These are phyloP conservation scores for Heracleum sosnowskyi DNA, from an alignment of 129 eudicot species.

Conservation along the genomic window DNA sequence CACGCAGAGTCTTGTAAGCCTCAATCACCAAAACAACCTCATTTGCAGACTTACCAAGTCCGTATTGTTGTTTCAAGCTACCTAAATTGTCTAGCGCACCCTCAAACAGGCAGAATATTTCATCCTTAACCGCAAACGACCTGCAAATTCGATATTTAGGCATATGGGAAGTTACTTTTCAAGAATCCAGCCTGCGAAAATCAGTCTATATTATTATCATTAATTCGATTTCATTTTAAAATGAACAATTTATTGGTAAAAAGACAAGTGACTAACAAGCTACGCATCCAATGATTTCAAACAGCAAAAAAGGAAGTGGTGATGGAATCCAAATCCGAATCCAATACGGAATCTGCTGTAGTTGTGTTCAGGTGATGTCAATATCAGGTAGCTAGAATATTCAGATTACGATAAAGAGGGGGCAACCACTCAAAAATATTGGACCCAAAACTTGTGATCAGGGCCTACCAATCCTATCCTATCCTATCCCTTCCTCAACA, in stretches of 20 bases:
- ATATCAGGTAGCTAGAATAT: neutral
- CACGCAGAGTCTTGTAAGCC: slow-evolving; percentile 58
- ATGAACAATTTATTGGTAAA: neutral
- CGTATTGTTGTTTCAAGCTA: slow-evolving; percentile 60
- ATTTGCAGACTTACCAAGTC: slow-evolving; percentile 49
- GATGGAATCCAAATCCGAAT: slow-evolving; percentile 1
- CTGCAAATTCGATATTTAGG: slow-evolving; percentile 19
- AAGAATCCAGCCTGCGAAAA: neutral
- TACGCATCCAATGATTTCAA: neutral
- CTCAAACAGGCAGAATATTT: slow-evolving; percentile 58
- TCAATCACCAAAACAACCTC: slow-evolving; percentile 54
- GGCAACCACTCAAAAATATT: neutral
- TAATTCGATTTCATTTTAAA: neutral
- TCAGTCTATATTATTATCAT: neutral
- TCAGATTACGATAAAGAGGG: neutral
- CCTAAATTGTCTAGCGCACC: slow-evolving; percentile 59
- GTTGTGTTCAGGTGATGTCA: neutral
- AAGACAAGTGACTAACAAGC: neutral
- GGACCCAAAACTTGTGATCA: neutral
- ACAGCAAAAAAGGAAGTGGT: neutral
- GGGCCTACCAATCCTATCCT: neutral
- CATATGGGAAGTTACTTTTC: neutral
- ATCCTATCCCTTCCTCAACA: neutral
- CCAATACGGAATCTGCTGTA: neutral
- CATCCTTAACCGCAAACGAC: slow-evolving; percentile 58